Conservation (phyloP, 164 flowering plant species). For the Dillenia turbinata region DNA sequence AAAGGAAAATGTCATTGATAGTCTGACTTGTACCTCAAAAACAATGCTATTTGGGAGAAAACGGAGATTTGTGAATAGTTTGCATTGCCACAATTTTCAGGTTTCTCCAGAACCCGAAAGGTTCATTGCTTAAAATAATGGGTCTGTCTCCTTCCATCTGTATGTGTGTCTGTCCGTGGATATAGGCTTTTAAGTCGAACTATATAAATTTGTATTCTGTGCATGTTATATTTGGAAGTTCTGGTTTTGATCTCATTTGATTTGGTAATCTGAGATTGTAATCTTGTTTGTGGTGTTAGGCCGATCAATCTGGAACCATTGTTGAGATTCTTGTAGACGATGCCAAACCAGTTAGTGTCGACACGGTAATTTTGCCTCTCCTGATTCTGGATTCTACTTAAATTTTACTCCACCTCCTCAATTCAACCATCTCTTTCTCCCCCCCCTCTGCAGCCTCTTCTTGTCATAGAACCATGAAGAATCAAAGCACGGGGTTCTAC, state of each 20-base stretch:
- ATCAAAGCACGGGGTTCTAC: neutral
- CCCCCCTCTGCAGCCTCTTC: conserved; percentile 32
- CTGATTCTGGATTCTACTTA: neutral
- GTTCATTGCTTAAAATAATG: neutral
- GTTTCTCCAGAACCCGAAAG: too few relatives aligned
- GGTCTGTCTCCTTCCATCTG: neutral
- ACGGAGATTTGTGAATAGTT: too few relatives aligned
- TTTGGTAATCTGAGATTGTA: too few relatives aligned
- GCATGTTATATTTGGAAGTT: neutral
- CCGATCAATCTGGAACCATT: conserved; percentile 54
- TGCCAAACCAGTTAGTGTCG: conserved; percentile 54
- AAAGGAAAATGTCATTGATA: too few relatives aligned
- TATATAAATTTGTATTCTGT: neutral
- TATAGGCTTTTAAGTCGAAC: neutral
- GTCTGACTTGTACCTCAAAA: too few relatives aligned
- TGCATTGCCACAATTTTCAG: too few relatives aligned
- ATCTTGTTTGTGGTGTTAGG: conserved; percentile 16
- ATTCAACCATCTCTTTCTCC: neutral
- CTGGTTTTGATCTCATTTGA: neutral
- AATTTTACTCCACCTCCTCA: neutral
- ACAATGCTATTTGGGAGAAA: too few relatives aligned
- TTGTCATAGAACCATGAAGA: conserved; percentile 34
- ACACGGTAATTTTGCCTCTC: conserved; percentile 31
- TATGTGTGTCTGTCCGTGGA: neutral
- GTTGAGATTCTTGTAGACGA: conserved; percentile 51